Evolutionary conservation across 257 asterid genomes (phyloP).

Genomic region (Fraxinus excelsior): DNA sequence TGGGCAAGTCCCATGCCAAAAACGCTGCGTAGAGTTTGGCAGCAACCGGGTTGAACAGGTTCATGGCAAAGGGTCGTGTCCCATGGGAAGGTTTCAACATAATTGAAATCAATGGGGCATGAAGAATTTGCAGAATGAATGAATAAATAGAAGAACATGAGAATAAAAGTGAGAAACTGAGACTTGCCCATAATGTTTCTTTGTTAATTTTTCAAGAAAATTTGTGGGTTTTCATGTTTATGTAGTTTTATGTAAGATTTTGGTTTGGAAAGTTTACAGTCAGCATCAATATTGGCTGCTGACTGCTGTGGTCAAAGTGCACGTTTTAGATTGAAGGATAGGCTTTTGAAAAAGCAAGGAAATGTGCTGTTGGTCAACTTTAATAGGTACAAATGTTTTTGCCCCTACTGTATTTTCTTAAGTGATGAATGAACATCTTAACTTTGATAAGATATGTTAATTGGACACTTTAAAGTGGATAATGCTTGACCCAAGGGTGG

Average conservation of each 20-base stretch:
- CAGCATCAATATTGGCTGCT: constrained; percentile 40
- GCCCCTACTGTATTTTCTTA: background rate
- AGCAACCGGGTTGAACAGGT: constrained; percentile 40
- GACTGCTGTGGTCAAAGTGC: constrained; percentile 34
- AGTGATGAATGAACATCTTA: background rate
- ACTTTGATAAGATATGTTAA: background rate
- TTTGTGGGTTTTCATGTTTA: constrained; percentile 1
- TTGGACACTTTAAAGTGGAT: background rate
- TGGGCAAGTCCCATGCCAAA: constrained; percentile 54
- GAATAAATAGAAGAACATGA: constrained; percentile 12
- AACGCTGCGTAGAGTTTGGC: constrained; percentile 58
- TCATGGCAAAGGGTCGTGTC: constrained; percentile 49
- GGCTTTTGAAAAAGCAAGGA: constrained; percentile 8
- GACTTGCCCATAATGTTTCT: constrained; percentile 23
- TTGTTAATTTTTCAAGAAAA: background rate
- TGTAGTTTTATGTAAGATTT: background rate
- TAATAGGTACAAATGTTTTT: background rate
- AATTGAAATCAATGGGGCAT: constrained; percentile 56
- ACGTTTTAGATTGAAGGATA: background rate
- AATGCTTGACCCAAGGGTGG: background rate
- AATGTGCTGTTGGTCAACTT: background rate
- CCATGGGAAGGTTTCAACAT: constrained; percentile 61
- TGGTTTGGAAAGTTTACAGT: constrained; percentile 15
- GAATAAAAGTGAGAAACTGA: constrained; percentile 10
- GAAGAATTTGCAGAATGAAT: constrained; percentile 26